Base-by-base conservation (phyloP, 768 basidiomycete species). In the Termitomyces sp. region DNA sequence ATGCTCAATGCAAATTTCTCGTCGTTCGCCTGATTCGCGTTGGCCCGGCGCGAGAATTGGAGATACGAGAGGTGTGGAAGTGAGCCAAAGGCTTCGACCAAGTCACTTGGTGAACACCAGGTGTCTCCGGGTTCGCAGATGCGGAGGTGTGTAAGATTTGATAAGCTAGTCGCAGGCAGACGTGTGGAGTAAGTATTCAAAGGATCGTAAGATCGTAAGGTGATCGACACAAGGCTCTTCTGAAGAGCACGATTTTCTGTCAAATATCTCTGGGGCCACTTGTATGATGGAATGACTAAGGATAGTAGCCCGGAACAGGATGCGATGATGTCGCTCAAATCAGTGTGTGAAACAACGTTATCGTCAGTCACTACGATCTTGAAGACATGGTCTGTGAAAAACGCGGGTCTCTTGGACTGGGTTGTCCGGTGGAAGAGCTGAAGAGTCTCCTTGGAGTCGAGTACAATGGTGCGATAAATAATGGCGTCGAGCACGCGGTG, bases 11-110 rank as follows among this genome's bases (percentile, higher is more conserved):
- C 63, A 50, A 78, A 78, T 16, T 62, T 50, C 7, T 57, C 20
- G 60, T 78, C 77, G 51, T 78, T 78, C 23, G 71, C 73, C 52
- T 64, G 63, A 56, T 77, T 78, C 5, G 75, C 73, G 44, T 74
- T 65, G 20, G 70, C 66, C 1, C 70, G 69, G 31, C 77, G 75
- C 3, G 74, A 60, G 9, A 78, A 63, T 47, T 75, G 68, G 16
- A 77, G 62, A 58, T 77, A 71, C 2, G 76, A 67, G 5, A 78
- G 67, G 25, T 69, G 56, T 0, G 70, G 70, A 4, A 72, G 65
- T n/a, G 63, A 35, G 5, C 70, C 71, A 46, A 76, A 71, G 18
- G 66, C 59, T 7, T 53, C 58, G 33, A 76, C 60, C 27, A 74
- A 70, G 20, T 66, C 58, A 25, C 59, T 59, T 2, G 74, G 76